These are phyloP conservation scores for Chlorella sp. DNA, from an alignment of 139 green algal genomes.

Conservation along the genomic window DNA sequence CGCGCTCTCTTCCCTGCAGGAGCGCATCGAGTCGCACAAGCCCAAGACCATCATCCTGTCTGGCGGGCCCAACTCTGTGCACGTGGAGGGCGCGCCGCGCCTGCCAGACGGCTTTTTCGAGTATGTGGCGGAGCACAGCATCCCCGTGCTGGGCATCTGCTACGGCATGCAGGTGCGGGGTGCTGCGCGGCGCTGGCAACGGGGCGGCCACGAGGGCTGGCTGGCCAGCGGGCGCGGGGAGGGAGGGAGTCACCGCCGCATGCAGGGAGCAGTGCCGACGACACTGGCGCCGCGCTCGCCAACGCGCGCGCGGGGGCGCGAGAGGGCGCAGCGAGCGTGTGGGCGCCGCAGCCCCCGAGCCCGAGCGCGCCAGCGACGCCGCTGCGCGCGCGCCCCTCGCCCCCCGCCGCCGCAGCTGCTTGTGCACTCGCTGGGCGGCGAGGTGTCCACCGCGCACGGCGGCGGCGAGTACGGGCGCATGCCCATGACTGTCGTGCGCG, in stretches of 20 bases:
- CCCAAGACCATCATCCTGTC: conserved; percentile 93
- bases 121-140: conserved; percentile 57
- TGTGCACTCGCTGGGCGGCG: conserved; percentile 65
- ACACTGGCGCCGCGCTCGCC: too few relatives aligned
- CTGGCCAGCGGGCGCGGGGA: too few relatives aligned
- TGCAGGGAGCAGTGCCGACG: too few relatives aligned
- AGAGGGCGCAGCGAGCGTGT: too few relatives aligned
- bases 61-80: conserved; percentile 96
- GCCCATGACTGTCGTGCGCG: conserved; percentile 73
- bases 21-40: conserved; percentile 76
- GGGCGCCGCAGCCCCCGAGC: too few relatives aligned
- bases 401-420: conserved; percentile 44
- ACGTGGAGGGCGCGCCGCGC: conserved; percentile 83
- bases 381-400: too few relatives aligned
- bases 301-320: too few relatives aligned
- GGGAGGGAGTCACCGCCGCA: too few relatives aligned
- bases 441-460: conserved; percentile 68
- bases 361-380: too few relatives aligned
- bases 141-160: conserved; percentile 97
- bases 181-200: too few relatives aligned
- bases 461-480: conserved; percentile 97
- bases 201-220: too few relatives aligned
- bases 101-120: conserved; percentile 89
- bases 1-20: conserved; percentile 43
- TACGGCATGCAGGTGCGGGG: conserved; percentile 93